Conservation (phyloP, 257 asterid species). For the Vinca minor region DNA sequence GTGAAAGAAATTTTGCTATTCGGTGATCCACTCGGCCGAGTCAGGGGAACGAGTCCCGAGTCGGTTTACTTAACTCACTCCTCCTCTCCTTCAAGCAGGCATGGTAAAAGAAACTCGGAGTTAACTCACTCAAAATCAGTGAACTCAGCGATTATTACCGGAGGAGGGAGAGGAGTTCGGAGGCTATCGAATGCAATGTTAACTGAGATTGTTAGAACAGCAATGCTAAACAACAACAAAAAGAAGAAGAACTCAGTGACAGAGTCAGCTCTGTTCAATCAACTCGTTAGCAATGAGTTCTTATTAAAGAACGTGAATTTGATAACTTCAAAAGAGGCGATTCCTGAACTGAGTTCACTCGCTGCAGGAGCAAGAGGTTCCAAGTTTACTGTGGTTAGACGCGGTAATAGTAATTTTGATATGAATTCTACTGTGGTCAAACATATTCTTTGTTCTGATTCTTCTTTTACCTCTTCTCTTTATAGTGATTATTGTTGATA, state of each 20-base stretch:
- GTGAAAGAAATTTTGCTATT: conserved; percentile 46
- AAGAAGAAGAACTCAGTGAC: conserved; percentile 50
- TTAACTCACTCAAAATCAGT: conserved; percentile 27
- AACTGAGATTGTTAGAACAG: conserved; percentile 44
- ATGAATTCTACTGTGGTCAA: conserved; percentile 34
- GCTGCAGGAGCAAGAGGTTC: conserved; percentile 9
- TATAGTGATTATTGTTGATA: conserved; percentile 59
- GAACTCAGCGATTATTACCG: conserved; percentile 48
- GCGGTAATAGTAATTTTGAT: conserved; percentile 52
- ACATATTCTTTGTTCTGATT: conserved; percentile 57
- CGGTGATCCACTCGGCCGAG: conserved; percentile 62
- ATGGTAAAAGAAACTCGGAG: conserved; percentile 36
- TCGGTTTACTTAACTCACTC: conserved; percentile 38
- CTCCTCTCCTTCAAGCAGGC: conserved; percentile 21
- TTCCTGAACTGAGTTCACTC: conserved; percentile 59
- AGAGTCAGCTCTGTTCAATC: conserved; percentile 56
- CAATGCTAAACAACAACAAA: conserved; percentile 45
- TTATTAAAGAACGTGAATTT: conserved; percentile 50
- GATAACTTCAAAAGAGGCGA: conserved; percentile 40
- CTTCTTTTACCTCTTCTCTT: too few relatives aligned
- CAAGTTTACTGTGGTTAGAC: conserved; percentile 38
- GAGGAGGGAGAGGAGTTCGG: conserved; percentile 76
- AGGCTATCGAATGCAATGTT: conserved; percentile 52
- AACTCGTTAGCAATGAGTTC: conserved; percentile 53
- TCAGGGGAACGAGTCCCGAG: conserved; percentile 52